Conservation (phyloP, 2,329 filamentous ascomycete species). For the Mariannaea sp. region DNA sequence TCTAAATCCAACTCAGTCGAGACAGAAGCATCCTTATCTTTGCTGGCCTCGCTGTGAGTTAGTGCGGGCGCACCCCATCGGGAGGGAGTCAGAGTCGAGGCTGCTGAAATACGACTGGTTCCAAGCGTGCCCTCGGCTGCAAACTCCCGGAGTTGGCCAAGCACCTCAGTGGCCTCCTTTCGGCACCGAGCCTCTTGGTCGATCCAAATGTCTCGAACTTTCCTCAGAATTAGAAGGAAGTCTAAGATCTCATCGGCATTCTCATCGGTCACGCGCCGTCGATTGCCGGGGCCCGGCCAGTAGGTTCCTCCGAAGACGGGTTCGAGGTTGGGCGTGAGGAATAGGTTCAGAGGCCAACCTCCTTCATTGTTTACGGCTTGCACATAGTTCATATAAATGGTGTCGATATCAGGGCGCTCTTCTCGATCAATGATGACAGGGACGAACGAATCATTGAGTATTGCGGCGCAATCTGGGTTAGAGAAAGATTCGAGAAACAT, state of each 20-base stretch:
- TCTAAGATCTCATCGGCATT: constrained; percentile 66
- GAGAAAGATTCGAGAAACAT: constrained; percentile 93
- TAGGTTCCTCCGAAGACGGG: constrained; percentile 97
- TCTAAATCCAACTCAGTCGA: constrained; percentile 84
- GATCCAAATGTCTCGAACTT: constrained; percentile 75
- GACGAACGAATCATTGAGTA: constrained; percentile 87
- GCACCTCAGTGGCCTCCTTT: constrained; percentile 81
- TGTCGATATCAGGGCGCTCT: constrained; percentile 90
- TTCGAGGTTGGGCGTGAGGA: constrained; percentile 89
- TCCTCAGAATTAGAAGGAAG: constrained; percentile 82
- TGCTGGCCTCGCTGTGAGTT: constrained; percentile 28
- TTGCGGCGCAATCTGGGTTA: constrained; percentile 75
- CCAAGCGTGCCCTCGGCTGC: constrained; percentile 82
- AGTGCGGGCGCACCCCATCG: constrained; percentile 41
- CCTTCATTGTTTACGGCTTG: constrained; percentile 89
- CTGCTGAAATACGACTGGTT: constrained; percentile 42
- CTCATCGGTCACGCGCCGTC: constrained; percentile 44
- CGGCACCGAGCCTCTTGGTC: constrained; percentile 84
- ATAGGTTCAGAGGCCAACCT: constrained; percentile 96
- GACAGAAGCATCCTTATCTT: constrained; percentile 37
- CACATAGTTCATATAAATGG: constrained; percentile 98
- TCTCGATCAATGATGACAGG: constrained; percentile 93
- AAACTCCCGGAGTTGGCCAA: constrained; percentile 81
- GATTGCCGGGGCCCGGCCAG: constrained; percentile 80
- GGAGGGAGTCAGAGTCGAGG: constrained; percentile 37